Percentiles rank a stretch among this genome's conserved stretches.
These are phyloP conservation scores for Claviceps fusiformis DNA, from an alignment of 2,329 filamentous ascomycete species.

Conservation along the genomic window DNA sequence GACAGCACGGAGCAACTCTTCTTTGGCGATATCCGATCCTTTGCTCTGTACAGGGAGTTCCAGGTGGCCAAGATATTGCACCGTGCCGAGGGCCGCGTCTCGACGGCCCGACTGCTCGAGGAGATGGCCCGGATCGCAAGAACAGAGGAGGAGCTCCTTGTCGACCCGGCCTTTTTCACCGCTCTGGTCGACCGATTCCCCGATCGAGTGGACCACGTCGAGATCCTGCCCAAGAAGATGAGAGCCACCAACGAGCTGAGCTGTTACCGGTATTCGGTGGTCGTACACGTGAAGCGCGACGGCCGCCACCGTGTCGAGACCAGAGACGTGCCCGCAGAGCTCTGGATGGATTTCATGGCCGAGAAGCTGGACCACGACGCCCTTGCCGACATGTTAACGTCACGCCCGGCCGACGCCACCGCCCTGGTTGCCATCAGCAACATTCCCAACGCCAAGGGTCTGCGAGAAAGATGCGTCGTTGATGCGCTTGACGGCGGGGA, in stretches of 20 bases:
- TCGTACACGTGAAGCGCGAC: slow-evolving; percentile 8
- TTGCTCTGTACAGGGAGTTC: slow-evolving; percentile 9
- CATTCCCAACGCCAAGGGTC: slow-evolving; percentile 15
- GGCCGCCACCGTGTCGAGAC: neutral
- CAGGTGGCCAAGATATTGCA: neutral
- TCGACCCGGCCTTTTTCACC: slow-evolving; percentile 15
- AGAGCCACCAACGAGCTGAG: slow-evolving; percentile 14
- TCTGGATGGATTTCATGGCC: slow-evolving; percentile 5
- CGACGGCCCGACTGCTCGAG: neutral
- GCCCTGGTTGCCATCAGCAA: slow-evolving; percentile 6
- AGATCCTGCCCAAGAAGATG: slow-evolving; percentile 15
- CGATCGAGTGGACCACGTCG: slow-evolving; percentile 10
- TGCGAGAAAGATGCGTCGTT: slow-evolving; percentile 9
- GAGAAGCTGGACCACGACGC: neutral
- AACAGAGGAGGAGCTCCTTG: slow-evolving; percentile 11
- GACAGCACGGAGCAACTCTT: slow-evolving; percentile 5
- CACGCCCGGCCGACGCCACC: neutral
- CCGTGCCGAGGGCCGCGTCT: neutral
- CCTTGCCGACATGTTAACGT: neutral
- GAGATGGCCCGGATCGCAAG: slow-evolving; percentile 7
- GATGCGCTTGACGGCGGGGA: neutral
- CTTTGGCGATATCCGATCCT: slow-evolving; percentile 12
- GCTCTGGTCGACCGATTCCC: slow-evolving; percentile 5
- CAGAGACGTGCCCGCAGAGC: neutral
- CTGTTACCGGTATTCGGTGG: slow-evolving; percentile 13